Conservation (phyloP, 2,329 filamentous ascomycete species). For the Penicillium frequentans region DNA sequence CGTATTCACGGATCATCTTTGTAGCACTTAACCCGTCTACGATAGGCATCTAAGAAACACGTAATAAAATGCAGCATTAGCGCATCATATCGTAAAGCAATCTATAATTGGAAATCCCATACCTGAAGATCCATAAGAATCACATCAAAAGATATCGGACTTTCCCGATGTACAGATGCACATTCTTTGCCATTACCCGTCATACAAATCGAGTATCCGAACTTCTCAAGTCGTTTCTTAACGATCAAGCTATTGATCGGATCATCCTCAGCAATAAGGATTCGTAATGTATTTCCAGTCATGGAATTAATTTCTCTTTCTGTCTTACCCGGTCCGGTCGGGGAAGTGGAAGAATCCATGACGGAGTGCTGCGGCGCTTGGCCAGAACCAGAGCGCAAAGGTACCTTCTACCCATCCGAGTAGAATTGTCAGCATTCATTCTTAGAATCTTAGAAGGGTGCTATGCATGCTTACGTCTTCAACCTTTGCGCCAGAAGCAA, state of each 20-base stretch:
- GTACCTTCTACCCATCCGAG: not conserved
- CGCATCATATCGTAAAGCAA: not conserved
- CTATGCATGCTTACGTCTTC: not conserved
- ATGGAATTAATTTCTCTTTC: not conserved
- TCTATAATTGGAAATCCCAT: slow-evolving; percentile 29
- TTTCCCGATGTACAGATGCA: slow-evolving; percentile 66
- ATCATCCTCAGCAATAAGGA: slow-evolving; percentile 84
- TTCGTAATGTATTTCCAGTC: slow-evolving; percentile 24
- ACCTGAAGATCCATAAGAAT: slow-evolving; percentile 94
- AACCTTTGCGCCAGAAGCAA: not conserved
- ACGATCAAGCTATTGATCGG: slow-evolving; percentile 83
- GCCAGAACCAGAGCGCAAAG: not conserved
- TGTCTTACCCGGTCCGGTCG: not conserved
- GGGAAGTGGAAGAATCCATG: not conserved
- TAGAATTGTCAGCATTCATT: not conserved
- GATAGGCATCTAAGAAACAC: slow-evolving; percentile 73
- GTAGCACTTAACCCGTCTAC: slow-evolving; percentile 80
- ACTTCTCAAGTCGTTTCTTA: slow-evolving; percentile 74
- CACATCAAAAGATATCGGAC: slow-evolving; percentile 66
- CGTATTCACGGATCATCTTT: slow-evolving; percentile 76
- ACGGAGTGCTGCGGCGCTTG: not conserved
- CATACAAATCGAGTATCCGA: slow-evolving; percentile 69
- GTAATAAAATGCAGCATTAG: not conserved
- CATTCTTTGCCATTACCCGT: slow-evolving; percentile 86
- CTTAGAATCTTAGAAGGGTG: too few species aligned